A percentile compares a stretch with the other conserved stretches of the same genome.
Conservation (phyloP, 345 rosid species). For the Carallia pectinifolia region DNA sequence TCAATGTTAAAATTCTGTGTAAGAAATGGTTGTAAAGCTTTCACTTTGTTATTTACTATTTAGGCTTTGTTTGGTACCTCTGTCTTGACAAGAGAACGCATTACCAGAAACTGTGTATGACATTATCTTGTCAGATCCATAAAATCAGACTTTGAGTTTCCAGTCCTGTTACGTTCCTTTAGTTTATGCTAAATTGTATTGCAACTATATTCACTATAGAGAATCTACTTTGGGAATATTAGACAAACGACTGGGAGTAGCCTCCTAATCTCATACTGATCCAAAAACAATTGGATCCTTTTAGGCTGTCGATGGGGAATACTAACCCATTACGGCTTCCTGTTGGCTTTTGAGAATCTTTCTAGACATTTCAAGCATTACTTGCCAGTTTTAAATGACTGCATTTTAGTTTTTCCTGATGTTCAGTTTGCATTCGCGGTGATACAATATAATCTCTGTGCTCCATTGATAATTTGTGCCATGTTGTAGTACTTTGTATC, state of each 20-base stretch:
- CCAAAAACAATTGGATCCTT: not conserved
- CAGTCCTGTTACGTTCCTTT: conserved; percentile 1
- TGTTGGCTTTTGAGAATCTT: too few species aligned
- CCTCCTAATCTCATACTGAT: not conserved
- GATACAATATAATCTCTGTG: too few species aligned
- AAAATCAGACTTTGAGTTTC: not conserved
- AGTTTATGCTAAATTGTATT: not conserved
- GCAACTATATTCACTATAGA: not conserved
- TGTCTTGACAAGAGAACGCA: conserved; percentile 19
- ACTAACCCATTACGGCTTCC: too few species aligned
- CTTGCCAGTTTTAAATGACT: too few species aligned
- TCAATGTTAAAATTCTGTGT: conserved; percentile 15
- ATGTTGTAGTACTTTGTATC: too few species aligned
- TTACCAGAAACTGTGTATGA: conserved; percentile 25
- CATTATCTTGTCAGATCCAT: not conserved
- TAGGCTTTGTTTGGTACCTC: conserved; percentile 19
- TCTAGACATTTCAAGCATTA: too few species aligned
- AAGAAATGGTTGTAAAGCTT: conserved; percentile 36
- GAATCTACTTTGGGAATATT: not conserved
- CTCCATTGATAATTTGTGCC: too few species aligned
- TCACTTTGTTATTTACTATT: not conserved
- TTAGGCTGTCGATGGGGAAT: not conserved
- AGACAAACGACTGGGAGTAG: not conserved
- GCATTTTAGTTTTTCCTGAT: too few species aligned
- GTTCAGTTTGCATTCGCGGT: too few species aligned